Base-by-base conservation (phyloP, 495 filamentous ascomycete genomes). In the Penicillium paradoxum region DNA sequence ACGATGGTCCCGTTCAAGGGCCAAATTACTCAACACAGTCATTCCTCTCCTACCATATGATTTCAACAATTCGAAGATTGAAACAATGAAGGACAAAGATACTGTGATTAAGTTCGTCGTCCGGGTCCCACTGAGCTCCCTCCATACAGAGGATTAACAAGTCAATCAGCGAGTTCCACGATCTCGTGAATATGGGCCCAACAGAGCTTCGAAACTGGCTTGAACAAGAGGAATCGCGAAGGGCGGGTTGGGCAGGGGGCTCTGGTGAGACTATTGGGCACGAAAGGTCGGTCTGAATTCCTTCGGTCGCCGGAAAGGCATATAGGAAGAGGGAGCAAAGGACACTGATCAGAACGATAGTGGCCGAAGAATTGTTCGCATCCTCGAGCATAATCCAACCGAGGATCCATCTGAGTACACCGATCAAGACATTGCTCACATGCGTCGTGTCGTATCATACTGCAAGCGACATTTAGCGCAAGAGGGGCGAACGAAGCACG, bases 51-150 rank as follows among this genome's bases (percentile, higher is more conserved):
- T n/a, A n/a, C n/a, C n/a, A n/a, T n/a, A n/a, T n/a, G n/a, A n/a
- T n/a, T n/a, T n/a, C n/a, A n/a, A n/a, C n/a, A n/a, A n/a, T n/a
- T n/a, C n/a, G n/a, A n/a, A 11, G 4, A 13, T 38, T 6, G 13
- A 22, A 37, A 49, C 21, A 49, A 49, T 49, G 37, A 49, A 49
- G 15, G 37, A 49, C 24, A 49, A 25, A 40, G 47, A 30, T 4
- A 49, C 47, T 21, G 47, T 49, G 9, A 32, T 49, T 33, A n/a
- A 21, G 47, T 49, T 15, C 0, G 32, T 36, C 22, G 15, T 25
- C 1, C 2, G n/a, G n/a, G n/a, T n/a, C 21, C 9, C 21, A 33
- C 21, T 36, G 15, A 24, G 13, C 14, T 15, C 1, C 10, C 11
- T n/a, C 4, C 6, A 30, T 32, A 8, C 10, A 29, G 9, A 2